phyloP scores from a whole-genome alignment of 2,329 filamentous ascomycete species.

The Penicillium sp. region DNA sequence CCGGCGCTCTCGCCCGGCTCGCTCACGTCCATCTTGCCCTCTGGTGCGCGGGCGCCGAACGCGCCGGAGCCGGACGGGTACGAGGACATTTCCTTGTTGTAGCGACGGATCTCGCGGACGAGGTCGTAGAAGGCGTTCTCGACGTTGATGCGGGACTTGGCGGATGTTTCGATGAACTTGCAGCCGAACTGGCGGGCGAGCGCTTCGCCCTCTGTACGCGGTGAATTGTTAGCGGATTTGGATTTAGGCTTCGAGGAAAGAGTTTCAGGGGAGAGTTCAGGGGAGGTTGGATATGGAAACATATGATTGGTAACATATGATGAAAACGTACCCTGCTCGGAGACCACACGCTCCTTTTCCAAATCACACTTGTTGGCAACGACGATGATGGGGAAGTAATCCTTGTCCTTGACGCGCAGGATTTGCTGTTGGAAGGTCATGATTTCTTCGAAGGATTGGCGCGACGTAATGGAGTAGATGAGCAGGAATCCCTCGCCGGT shows the following conservation, averaged over 20 bases:
- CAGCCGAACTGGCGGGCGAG: slow-evolving; percentile 85
- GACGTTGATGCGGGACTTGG: slow-evolving; percentile 96
- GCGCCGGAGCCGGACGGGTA: slow-evolving; percentile 69
- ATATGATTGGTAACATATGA: too few relatives aligned
- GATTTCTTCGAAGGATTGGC: slow-evolving; percentile 97
- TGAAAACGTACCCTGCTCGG: slow-evolving; percentile 72
- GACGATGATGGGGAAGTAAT: slow-evolving; percentile 99
- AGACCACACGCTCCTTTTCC: slow-evolving; percentile 85
- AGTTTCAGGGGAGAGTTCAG: background rate
- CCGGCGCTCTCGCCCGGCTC: slow-evolving; percentile 53
- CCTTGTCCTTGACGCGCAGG: slow-evolving; percentile 97
- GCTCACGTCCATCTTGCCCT: slow-evolving; percentile 73
- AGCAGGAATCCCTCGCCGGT: slow-evolving; percentile 97
- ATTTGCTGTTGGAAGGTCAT: slow-evolving; percentile 99
- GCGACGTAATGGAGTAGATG: slow-evolving; percentile 96
- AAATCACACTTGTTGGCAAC: slow-evolving; percentile 99
- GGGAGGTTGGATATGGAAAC: background rate
- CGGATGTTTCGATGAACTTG: slow-evolving; percentile 99
- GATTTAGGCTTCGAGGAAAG: background rate
- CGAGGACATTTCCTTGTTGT: slow-evolving; percentile 96
- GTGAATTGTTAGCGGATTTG: background rate
- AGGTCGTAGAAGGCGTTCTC: slow-evolving; percentile 99
- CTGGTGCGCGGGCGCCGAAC: slow-evolving; percentile 59
- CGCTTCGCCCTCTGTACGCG: slow-evolving; percentile 72
- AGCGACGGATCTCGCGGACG: slow-evolving; percentile 94